Conservation (phyloP, 129 eudicot genomes). For the Chrysanthemum lavandulifolium region DNA sequence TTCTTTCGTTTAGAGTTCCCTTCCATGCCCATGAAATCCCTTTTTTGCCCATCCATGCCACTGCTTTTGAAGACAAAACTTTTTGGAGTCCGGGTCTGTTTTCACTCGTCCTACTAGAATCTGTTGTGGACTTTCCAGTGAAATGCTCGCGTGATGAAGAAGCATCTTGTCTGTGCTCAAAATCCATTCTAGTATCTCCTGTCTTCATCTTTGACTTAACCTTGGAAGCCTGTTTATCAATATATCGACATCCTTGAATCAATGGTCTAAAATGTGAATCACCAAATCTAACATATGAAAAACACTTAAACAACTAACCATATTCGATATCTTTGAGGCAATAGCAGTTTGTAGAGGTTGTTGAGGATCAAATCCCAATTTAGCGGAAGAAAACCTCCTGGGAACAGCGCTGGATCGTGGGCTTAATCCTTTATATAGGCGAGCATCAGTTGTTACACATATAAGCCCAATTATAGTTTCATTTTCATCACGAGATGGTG, state of each 20-base stretch:
- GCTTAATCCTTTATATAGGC: constrained; percentile 40
- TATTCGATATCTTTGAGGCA: constrained; percentile 59
- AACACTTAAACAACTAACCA: constrained; percentile 43
- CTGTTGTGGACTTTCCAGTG: not conserved
- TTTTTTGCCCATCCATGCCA: constrained; percentile 47
- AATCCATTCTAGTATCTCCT: constrained; percentile 31
- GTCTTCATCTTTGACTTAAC: constrained; percentile 65
- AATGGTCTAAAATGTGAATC: constrained; percentile 2
- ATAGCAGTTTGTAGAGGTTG: constrained; percentile 58
- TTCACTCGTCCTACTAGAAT: constrained; percentile 18
- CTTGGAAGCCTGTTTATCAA: constrained; percentile 48
- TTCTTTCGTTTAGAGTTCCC: not conserved
- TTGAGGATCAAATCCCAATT: constrained; percentile 55
- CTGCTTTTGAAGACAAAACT: constrained; percentile 61
- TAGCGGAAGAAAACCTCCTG: constrained; percentile 33
- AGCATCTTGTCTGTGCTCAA: constrained; percentile 29
- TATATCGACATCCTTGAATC: not conserved
- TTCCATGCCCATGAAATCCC: constrained; percentile 15
- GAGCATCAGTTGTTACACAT: constrained; percentile 50
- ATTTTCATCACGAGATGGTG: constrained; percentile 60
- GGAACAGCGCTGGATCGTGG: constrained; percentile 16
- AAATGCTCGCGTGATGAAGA: constrained; percentile 32
- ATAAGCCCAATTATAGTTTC: constrained; percentile 53
- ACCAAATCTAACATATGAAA: not conserved
- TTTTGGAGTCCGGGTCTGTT: constrained; percentile 49